A percentile compares a stretch with the other conserved stretches of the same genome.
Conservation (phyloP, 345 rosid genomes). For the Populus davidiana region DNA sequence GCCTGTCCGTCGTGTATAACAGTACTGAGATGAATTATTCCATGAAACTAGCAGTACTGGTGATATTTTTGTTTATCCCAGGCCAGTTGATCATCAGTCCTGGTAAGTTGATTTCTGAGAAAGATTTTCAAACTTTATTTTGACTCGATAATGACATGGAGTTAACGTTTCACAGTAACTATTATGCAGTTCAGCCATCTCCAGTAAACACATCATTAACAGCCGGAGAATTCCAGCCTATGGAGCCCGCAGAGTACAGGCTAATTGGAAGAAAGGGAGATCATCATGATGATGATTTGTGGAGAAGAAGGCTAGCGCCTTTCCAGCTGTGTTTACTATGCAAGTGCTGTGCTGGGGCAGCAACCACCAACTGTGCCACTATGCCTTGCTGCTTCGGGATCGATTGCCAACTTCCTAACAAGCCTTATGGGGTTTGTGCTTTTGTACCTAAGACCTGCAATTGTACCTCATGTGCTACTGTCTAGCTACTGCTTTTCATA, state of each 20-base stretch:
- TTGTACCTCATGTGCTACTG: slow-evolving; percentile 41
- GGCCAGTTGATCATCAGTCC: not conserved
- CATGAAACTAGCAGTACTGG: not conserved
- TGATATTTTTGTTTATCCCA: not conserved
- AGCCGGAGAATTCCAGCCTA: slow-evolving; percentile 2
- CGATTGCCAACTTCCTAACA: slow-evolving; percentile 65
- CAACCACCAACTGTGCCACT: slow-evolving; percentile 42
- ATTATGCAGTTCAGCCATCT: not conserved
- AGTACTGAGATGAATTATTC: not conserved
- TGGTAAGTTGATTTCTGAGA: not conserved
- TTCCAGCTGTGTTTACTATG: slow-evolving; percentile 60
- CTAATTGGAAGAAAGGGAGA: not conserved
- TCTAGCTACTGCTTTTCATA: not conserved
- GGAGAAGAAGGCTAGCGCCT: slow-evolving; percentile 38
- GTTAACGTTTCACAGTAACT: not conserved
- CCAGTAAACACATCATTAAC: not conserved
- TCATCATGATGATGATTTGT: not conserved
- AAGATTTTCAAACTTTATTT: not conserved
- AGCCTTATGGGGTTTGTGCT: slow-evolving; percentile 78
- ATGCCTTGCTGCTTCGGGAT: slow-evolving; percentile 74
- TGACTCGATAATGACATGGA: not conserved
- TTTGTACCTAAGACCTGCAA: slow-evolving; percentile 69
- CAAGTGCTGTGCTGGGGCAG: slow-evolving; percentile 50
- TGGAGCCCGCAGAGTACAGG: not conserved
- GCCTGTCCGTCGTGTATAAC: not conserved